Evolutionary conservation across 768 basidiomycete genomes (phyloP).

Genomic region (Pisolithus orientalis): DNA sequence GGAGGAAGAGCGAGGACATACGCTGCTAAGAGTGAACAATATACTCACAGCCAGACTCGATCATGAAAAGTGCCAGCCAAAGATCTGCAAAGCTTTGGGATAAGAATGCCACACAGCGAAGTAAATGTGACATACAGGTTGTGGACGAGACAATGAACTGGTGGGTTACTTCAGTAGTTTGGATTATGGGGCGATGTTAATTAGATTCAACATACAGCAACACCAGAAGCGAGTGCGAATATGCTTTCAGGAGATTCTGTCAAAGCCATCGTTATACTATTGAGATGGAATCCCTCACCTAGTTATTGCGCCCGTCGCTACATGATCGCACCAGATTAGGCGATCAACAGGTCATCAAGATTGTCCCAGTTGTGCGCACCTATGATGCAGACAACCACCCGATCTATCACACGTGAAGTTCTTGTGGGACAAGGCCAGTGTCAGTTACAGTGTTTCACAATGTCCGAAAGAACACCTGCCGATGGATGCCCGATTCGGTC

Average conservation of each 20-base stretch:
- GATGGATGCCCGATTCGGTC: not conserved
- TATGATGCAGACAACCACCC: not conserved
- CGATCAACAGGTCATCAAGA: not conserved
- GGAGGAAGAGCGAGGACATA: too few species aligned
- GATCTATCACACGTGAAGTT: not conserved
- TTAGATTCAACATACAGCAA: not conserved
- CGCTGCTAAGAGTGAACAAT: too few species aligned
- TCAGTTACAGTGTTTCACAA: too few species aligned
- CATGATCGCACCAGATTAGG: not conserved
- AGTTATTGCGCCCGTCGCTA: not conserved
- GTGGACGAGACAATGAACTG: not conserved
- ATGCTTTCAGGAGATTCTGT: not conserved
- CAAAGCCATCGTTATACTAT: not conserved
- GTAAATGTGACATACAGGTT: not conserved
- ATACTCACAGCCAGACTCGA: not conserved
- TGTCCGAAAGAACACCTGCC: too few species aligned
- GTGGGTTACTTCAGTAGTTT: not conserved
- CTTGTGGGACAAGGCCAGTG: not conserved
- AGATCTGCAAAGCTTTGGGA: not conserved
- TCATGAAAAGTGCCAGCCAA: not conserved
- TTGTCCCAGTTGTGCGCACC: not conserved
- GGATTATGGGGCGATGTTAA: not conserved
- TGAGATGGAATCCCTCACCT: not conserved
- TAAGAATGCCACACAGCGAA: not conserved
- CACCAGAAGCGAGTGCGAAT: not conserved